Conservation (phyloP, 164 flowering plant species). For the Liriodendron chinense region DNA sequence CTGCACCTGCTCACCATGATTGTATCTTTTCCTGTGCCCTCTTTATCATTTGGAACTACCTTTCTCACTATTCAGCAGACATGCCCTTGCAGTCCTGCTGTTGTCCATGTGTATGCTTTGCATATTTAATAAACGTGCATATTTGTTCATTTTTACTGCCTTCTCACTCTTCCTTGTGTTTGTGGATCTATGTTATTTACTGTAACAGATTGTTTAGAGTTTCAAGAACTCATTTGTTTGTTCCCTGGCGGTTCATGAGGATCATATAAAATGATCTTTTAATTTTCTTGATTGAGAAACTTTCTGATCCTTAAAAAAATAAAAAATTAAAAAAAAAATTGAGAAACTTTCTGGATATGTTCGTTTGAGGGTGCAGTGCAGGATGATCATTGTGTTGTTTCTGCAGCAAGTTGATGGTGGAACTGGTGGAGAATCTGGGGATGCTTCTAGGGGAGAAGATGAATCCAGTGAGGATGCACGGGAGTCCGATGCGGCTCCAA, state of each 20-base stretch:
- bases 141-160: background rate
- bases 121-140: background rate
- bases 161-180: background rate
- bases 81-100: background rate
- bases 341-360: background rate
- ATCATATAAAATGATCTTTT: background rate
- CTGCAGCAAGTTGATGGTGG: slow-evolving; percentile 49
- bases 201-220: background rate
- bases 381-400: slow-evolving; percentile 1
- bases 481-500: slow-evolving; percentile 19
- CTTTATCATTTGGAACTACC: background rate
- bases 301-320: background rate
- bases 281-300: slow-evolving; percentile 1
- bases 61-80: background rate
- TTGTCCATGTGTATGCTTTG: background rate
- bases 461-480: slow-evolving; percentile 15
- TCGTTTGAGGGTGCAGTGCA: background rate
- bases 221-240: background rate
- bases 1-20: too few relatives aligned
- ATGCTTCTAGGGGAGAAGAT: slow-evolving; percentile 25
- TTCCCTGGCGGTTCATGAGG: background rate
- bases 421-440: slow-evolving; percentile 12
- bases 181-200: background rate
- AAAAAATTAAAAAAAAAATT: too few relatives aligned
- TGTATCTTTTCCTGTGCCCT: too few relatives aligned